Evolutionary conservation across 2,329 filamentous ascomycete genomes (phyloP), one percentile per base, ranked within the genome.

Genomic region (Ceratocystis ficicola): DNA sequence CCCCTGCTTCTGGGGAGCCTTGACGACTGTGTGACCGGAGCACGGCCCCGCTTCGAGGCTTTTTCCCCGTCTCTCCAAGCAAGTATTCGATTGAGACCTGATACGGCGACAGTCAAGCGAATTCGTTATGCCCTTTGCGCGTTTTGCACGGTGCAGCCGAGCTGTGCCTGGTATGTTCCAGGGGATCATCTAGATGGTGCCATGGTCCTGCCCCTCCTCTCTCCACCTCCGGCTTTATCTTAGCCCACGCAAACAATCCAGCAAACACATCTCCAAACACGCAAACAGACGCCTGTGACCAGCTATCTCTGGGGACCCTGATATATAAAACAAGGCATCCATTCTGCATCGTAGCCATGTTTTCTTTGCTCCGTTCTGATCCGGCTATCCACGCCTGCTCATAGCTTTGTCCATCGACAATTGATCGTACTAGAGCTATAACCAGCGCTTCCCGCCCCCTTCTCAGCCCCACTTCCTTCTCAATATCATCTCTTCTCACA

Each of bases 251-350:
- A 55, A 55, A 55, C 50, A 55, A 41, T 15, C 59, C 2, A 41
- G 59, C 59, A 36, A 61, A 61, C 17, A 41, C 10, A 48, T 20
- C 46, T 8, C 20, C 12, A 44, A 61, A 61, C n/a, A 61, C 8
- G 15, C 59, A 44, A 61, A 12, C 59, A 44, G 5, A 32, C 5
- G n/a, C 12, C 46, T 4, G 46, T 61, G 28, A 32, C 28, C 32
- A 28, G 28, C 41, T 5, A 7, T 61, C 32, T 22, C 28, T 36
- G 28, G 36, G 10, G 44, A 32, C 59, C n/a, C 8, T 2, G n/a
- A 41, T 44, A 61, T 44, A 61, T 55, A 55, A 55, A 55, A 48
- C 46, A 48, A n/a, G 46, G 6, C 20, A 22, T 48, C 46, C 36
- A 41, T 41, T 41, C 36, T 41, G 46, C 20, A 10, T n/a, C 46